Evolutionary conservation across 2,329 filamentous ascomycete species (phyloP), one percentile per base, ranked within the genome.

Genomic region (Arthrobotrys entomopaga): DNA sequence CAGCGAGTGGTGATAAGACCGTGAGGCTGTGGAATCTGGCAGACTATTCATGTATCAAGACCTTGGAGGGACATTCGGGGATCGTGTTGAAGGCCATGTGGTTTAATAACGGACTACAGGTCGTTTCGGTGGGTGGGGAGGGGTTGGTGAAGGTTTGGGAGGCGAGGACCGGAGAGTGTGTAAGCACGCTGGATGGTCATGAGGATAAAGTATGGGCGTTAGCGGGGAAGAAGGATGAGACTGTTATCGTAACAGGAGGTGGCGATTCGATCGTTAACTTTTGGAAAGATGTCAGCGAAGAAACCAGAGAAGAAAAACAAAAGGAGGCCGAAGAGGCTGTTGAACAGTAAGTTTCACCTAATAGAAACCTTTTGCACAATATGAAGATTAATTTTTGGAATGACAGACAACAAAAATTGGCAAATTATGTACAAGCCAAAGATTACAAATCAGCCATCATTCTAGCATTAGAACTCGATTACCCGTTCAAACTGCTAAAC

Each of bases 91-190:
- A 98, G 82, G 91, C 97, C 1, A 87, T 91, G 2, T 99, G 95
- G 95, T 85, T 99, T 3, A 87, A 85, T 53, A 81, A 83, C 24
- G 89, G 87, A 80, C 86, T 86, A 76, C 86, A 87, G 22, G 84
- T 91, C 0, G 92, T 91, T 38, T 96, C 91, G 77, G 93, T 95
- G 13, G 95, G 91, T 43, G 93, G 93, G 71, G 96, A 99, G 81
- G 95, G 95, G 1, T 86, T 99, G 2, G 93, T 99, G 70, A 99
- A 98, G 82, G 88, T 99, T 34, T 99, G 95, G 95, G 92, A 97
- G 78, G 90, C 91, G 11, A 90, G 90, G 79, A 89, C 87, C 0
- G 93, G 93, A 53, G 95, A 98, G 81, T 85, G 89, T 1, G 92
- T 93, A 77, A 90, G 91, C 77, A 99, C 95, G 0, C 86, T 99